These are phyloP conservation scores for Wickerhamiella australiensis DNA, from an alignment of 805 yeast species.

Conservation along the genomic window DNA sequence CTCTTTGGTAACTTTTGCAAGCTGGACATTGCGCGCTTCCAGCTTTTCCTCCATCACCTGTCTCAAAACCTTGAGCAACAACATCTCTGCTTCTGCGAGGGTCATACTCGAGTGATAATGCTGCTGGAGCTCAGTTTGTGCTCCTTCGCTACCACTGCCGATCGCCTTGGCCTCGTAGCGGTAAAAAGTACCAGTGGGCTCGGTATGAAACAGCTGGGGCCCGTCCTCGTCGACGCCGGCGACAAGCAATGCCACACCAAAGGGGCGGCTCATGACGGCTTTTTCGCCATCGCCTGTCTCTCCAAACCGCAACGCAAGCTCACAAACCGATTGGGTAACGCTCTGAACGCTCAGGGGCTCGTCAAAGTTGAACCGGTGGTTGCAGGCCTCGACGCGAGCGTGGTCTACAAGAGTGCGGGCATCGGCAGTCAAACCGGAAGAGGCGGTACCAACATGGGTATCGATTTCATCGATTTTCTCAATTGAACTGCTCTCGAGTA, in stretches of 20 bases:
- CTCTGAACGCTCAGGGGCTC: constrained; percentile 88
- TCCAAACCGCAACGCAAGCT: constrained; percentile 89
- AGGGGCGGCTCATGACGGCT: constrained; percentile 92
- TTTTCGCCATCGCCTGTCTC: constrained; percentile 89
- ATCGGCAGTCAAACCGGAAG: constrained; percentile 97
- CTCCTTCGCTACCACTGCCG: constrained; percentile 98
- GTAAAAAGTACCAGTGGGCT: constrained; percentile 96
- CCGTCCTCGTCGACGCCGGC: constrained; percentile 96
- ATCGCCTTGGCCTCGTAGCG: constrained; percentile 97
- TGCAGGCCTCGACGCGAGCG: constrained; percentile 73
- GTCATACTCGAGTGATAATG: constrained; percentile 86
- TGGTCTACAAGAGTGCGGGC: constrained; percentile 98
- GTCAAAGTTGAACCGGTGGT: constrained; percentile 81
- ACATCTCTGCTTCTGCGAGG: constrained; percentile 79
- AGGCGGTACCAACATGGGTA: constrained; percentile 91
- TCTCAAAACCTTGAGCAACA: constrained; percentile 77
- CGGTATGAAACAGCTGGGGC: constrained; percentile 94
- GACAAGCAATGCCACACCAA: constrained; percentile 91
- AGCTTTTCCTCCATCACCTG: constrained; percentile 99
- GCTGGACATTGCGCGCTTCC: constrained; percentile 88
- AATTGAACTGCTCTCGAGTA: constrained; percentile 83
- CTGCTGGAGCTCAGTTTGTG: constrained; percentile 93
- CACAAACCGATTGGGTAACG: constrained; percentile 93
- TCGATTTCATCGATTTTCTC: constrained; percentile 95
- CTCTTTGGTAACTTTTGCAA: constrained; percentile 80